Percentiles rank a stretch among this genome's conserved stretches.
phyloP scores from a whole-genome alignment of 768 basidiomycete species.

The Arthromyces matolae region DNA sequence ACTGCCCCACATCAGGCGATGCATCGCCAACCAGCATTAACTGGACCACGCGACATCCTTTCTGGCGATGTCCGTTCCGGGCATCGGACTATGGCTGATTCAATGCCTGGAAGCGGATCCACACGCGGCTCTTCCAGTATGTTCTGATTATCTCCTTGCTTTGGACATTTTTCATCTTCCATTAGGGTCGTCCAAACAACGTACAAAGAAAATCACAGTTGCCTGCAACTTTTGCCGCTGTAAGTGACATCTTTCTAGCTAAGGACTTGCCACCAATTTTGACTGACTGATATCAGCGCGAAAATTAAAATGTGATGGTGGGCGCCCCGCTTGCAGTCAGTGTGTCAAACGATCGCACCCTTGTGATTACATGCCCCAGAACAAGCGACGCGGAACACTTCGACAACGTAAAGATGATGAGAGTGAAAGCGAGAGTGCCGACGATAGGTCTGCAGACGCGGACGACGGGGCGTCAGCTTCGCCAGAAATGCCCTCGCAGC shows the following conservation, averaged over 20 bases:
- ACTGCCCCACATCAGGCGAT: conserved; percentile 46
- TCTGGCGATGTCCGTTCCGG: conserved; percentile 41
- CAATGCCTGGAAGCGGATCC: conserved; percentile 31
- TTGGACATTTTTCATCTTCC: conserved; percentile 4
- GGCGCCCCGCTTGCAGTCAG: conserved; percentile 77
- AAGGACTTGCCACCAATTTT: conserved; percentile 6
- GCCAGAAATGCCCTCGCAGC: conserved; percentile 50
- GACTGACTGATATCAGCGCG: conserved; percentile 49
- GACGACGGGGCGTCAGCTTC: conserved; percentile 51
- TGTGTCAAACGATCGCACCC: conserved; percentile 74
- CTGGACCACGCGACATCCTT: conserved; percentile 46
- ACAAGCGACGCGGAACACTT: conserved; percentile 64
- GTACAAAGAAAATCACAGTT: conserved; percentile 83
- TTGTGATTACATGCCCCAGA: conserved; percentile 78
- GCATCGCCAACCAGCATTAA: conserved; percentile 42
- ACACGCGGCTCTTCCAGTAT: conserved; percentile 29
- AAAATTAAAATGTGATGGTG: conserved; percentile 87
- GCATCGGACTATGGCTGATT: conserved; percentile 41
- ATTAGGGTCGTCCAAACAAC: conserved; percentile 59
- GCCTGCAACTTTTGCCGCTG: conserved; percentile 91
- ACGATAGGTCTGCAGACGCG: conserved; percentile 51
- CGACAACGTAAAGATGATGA: conserved; percentile 61
- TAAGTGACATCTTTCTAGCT: conserved; percentile 37
- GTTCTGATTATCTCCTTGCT: conserved; percentile 33
- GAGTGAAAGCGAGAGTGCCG: conserved; percentile 66